Evolutionary conservation across 768 basidiomycete genomes (phyloP).

Genomic region (Mycena kentingensis): DNA sequence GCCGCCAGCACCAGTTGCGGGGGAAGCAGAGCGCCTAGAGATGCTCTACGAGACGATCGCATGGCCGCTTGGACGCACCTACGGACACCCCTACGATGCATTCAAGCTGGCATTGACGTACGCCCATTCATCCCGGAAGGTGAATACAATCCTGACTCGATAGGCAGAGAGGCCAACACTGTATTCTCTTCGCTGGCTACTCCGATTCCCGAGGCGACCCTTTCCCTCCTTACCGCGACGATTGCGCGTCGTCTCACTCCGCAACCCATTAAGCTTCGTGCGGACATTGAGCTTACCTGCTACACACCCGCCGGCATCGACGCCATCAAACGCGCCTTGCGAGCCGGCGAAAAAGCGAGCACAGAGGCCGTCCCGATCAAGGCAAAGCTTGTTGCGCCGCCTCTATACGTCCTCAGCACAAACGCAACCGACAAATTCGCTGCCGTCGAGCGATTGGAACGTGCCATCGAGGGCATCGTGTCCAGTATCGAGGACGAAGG

Average conservation of each 20-base stretch:
- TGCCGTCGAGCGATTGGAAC: conserved; percentile 90
- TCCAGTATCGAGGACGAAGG: conserved; percentile 80
- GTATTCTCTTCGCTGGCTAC: conserved; percentile 76
- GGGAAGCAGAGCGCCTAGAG: conserved; percentile 82
- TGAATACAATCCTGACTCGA: conserved; percentile 7
- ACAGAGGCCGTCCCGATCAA: conserved; percentile 93
- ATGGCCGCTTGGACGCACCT: conserved; percentile 91
- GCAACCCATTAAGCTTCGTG: conserved; percentile 97
- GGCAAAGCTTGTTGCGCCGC: conserved; percentile 94
- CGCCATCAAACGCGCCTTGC: conserved; percentile 90
- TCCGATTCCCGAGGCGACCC: conserved; percentile 57
- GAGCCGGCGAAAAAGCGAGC: conserved; percentile 85
- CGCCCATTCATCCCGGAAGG: conserved; percentile 28
- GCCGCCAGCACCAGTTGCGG: conserved; percentile 39
- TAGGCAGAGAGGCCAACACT: conserved; percentile 52
- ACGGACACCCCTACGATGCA: conserved; percentile 95
- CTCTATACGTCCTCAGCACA: conserved; percentile 92
- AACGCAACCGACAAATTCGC: conserved; percentile 97
- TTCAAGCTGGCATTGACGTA: conserved; percentile 97
- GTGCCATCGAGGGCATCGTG: conserved; percentile 90
- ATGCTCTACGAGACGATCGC: conserved; percentile 86
- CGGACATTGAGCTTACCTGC: conserved; percentile 96
- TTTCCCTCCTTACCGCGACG: conserved; percentile 68
- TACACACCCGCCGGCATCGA: conserved; percentile 96
- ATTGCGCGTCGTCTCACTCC: conserved; percentile 96